Evolutionary conservation across 2,329 filamentous ascomycete genomes (phyloP), one percentile per base, ranked within the genome.

Genomic region (Claviceps arundinis): DNA sequence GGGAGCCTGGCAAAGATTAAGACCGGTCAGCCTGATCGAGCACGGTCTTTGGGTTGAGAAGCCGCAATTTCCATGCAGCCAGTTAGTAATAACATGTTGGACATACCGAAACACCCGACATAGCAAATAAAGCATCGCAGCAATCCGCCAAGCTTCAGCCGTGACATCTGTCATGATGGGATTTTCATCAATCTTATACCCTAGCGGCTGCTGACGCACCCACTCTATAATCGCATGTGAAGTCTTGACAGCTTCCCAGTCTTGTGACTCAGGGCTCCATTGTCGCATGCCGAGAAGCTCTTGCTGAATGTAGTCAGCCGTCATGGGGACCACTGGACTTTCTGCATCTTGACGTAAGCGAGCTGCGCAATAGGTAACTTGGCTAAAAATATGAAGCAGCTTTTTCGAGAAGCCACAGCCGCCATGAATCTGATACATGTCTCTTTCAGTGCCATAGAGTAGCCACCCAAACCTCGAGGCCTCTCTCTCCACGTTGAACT

Each of bases 381-480:
- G 66, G 42, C 65, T 65, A 43, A 71, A 60, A 11, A 58, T 60
- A 47, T 70, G 63, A 22, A 71, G 60, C 4, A 71, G 57, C 42
- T 64, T 67, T 50, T 68, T 69, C 0, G 68, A 71, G 52, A 71
- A 71, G 9, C 69, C 69, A 47, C 68, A 71, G 0, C 67, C 68
- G 8, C 69, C 69, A 46, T 71, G 69, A 4, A 71, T 68, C 50
- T 69, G 61, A 37, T 62, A 64, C 55, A 65, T 63, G 11, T 69
- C 65, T 17, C 52, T 55, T 37, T 63, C 58, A 0, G 62, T 63
- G 3, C 68, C 68, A 43, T 70, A 69, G 0, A 69, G 59, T 8
- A 71, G 61, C 66, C 69, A 71, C 7, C 61, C 64, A 48, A 71
- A 71, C 24, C 67, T 61, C 2, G 58, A 54, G 1, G 63, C 55